Evolutionary conservation across 2,329 filamentous ascomycete species (phyloP).

Genomic region (Capronia epimyces): DNA sequence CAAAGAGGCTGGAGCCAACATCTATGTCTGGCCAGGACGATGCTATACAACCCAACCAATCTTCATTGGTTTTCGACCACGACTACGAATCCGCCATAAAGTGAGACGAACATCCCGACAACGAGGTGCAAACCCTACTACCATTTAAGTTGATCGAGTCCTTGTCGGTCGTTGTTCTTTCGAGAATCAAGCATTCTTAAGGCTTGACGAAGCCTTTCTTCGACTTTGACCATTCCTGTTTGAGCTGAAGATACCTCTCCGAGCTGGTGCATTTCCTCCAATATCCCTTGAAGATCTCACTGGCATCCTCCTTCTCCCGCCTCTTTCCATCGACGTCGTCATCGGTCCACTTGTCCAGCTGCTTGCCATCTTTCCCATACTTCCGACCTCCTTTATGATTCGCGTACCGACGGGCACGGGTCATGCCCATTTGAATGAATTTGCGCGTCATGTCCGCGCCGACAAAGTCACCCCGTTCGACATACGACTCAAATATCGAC

Average conservation of each 20-base stretch:
- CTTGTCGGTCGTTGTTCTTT: neutral
- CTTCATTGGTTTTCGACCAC: no score
- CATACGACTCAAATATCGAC: constrained; percentile 49
- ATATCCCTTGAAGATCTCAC: constrained; percentile 29
- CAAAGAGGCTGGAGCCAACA: no score
- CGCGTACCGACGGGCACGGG: constrained; percentile 54
- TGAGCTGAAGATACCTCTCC: constrained; percentile 44
- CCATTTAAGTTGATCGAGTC: neutral
- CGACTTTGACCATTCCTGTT: constrained; percentile 39
- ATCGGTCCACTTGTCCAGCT: constrained; percentile 32
- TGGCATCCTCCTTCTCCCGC: constrained; percentile 30
- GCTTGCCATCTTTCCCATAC: constrained; percentile 41
- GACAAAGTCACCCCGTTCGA: constrained; percentile 52
- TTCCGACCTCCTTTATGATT: constrained; percentile 54
- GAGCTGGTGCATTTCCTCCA: constrained; percentile 35
- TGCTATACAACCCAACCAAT: no score
- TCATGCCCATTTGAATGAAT: constrained; percentile 64
- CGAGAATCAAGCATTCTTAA: neutral
- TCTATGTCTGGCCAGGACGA: no score
- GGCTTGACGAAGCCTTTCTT: constrained; percentile 18
- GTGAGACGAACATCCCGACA: neutral
- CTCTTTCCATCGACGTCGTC: constrained; percentile 36
- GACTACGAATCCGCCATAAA: no score
- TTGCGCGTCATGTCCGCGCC: constrained; percentile 62
- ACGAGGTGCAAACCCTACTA: neutral